Conservation (phyloP, 768 basidiomycete species). For the Boletus bicolor region DNA sequence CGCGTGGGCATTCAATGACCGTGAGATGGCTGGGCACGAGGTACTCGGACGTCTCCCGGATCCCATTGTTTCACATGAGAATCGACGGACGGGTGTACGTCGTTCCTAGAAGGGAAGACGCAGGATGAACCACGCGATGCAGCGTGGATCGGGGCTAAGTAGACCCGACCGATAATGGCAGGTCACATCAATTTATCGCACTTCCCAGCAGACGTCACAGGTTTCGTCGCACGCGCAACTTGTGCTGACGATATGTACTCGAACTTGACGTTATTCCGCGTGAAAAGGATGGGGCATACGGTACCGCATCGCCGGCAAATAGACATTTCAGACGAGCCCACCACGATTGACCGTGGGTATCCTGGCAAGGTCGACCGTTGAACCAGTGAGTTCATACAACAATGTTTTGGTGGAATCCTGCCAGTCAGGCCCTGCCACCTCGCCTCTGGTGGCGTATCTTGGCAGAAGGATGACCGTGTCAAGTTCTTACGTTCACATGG, state of each 20-base stretch:
- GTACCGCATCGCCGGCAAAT: background rate
- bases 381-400: background rate
- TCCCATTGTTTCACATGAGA: background rate
- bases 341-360: background rate
- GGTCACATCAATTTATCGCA: background rate
- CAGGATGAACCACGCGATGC: background rate
- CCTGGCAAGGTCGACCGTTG: background rate
- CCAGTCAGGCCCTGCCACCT: background rate
- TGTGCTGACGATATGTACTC: background rate
- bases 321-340: background rate
- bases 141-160: background rate
- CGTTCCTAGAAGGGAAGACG: background rate
- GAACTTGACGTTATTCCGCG: too few relatives aligned
- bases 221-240: background rate
- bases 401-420: background rate
- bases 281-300: background rate
- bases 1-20: conserved; percentile 3
- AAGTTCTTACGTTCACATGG: background rate
- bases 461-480: background rate
- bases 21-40: background rate
- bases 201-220: background rate
- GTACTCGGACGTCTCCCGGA: too few relatives aligned
- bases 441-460: background rate
- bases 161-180: background rate
- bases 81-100: background rate